Evolutionary conservation across 2,329 filamentous ascomycete species (phyloP).

Genomic region (Stachybotrys chartarum): DNA sequence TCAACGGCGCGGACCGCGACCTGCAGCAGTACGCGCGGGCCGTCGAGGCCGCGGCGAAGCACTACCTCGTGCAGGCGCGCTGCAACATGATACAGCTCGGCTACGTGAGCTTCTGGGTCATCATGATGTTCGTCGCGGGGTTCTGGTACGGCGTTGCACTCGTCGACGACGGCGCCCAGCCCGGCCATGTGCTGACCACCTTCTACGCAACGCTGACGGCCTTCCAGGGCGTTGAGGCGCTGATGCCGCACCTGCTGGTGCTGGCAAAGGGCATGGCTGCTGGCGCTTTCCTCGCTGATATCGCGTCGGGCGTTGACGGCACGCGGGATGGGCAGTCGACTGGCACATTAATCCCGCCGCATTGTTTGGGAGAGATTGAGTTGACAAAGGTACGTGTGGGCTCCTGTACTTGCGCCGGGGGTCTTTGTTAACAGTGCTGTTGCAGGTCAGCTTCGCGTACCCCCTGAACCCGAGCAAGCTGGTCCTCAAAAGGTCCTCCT

Average conservation of each 20-base stretch:
- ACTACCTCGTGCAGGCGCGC: slow-evolving; percentile 62
- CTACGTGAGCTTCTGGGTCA: slow-evolving; percentile 65
- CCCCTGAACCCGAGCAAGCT: slow-evolving; percentile 56
- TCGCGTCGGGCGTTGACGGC: slow-evolving; percentile 19
- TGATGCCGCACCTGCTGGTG: slow-evolving; percentile 70
- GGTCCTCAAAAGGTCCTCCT: slow-evolving; percentile 53
- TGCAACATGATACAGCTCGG: slow-evolving; percentile 66
- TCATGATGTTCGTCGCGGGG: slow-evolving; percentile 75
- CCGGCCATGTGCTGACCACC: slow-evolving; percentile 69
- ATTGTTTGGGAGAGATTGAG: slow-evolving; percentile 53
- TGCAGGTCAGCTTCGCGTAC: slow-evolving; percentile 74
- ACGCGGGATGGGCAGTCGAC: not conserved
- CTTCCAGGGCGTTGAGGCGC: slow-evolving; percentile 64
- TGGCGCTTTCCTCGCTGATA: slow-evolving; percentile 50
- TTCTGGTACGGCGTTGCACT: slow-evolving; percentile 82
- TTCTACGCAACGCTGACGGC: slow-evolving; percentile 79
- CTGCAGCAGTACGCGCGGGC: slow-evolving; percentile 54
- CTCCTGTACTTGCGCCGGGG: not conserved
- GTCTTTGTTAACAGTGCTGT: not conserved
- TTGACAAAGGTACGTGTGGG: slow-evolving; percentile 52
- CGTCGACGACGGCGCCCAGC: slow-evolving; percentile 50
- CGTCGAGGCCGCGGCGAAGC: slow-evolving; percentile 49
- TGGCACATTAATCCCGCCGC: not conserved
- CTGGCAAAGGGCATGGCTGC: slow-evolving; percentile 75
- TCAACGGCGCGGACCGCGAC: slow-evolving; percentile 69